Evolutionary conservation across 164 flowering plant genomes (phyloP).

Genomic region (Aristolochia contorta): DNA sequence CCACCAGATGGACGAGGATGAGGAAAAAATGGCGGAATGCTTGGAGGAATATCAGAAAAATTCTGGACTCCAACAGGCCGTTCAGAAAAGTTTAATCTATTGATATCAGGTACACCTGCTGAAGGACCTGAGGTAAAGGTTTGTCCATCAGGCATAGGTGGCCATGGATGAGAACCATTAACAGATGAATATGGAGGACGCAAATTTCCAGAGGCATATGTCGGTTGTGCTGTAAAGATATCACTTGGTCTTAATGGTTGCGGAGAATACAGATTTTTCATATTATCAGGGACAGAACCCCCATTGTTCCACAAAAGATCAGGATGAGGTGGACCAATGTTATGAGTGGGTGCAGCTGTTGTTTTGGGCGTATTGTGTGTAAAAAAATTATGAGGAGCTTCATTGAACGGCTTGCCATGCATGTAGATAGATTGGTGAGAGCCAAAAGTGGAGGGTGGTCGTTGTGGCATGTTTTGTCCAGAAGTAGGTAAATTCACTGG

Average conservation of each 20-base stretch:
- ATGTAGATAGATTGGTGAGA: conserved; percentile 21
- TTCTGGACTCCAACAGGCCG: conserved; percentile 7
- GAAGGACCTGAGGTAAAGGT: conserved; percentile 21
- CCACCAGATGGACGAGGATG: conserved; percentile 11
- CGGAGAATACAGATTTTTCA: conserved; percentile 27
- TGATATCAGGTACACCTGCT: conserved; percentile 35
- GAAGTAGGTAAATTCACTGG: neutral
- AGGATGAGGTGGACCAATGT: conserved; percentile 19
- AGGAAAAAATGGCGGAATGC: conserved; percentile 20
- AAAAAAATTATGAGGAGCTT: conserved; percentile 49
- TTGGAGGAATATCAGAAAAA: conserved; percentile 24
- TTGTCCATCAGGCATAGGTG: conserved; percentile 32
- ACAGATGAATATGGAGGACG: conserved; percentile 24
- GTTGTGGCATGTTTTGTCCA: neutral
- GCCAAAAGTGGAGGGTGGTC: neutral
- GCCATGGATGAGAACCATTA: conserved; percentile 22
- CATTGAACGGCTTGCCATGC: conserved; percentile 30
- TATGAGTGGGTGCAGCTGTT: conserved; percentile 23
- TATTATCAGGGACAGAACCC: conserved; percentile 15
- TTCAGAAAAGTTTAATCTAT: conserved; percentile 37
- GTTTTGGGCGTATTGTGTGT: conserved; percentile 22
- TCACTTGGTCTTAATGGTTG: conserved; percentile 34
- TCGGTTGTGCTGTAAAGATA: conserved; percentile 21
- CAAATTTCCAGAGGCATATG: conserved; percentile 24
- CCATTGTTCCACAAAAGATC: conserved; percentile 29